Conservation (phyloP, 305 asterid species). For the Fraxinus latifolia region DNA sequence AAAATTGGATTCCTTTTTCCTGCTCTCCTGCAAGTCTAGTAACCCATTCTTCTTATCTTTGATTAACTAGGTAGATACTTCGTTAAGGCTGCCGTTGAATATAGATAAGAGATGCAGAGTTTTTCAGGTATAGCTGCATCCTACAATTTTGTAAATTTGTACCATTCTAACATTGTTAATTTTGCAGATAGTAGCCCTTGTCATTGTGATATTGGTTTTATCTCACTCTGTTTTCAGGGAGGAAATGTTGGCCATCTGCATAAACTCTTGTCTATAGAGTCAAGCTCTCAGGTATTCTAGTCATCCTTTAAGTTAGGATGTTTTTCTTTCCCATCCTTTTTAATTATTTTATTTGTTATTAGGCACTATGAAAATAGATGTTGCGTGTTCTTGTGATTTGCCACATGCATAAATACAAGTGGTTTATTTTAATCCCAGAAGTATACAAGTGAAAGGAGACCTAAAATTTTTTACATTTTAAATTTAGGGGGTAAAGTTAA, state of each 20-base stretch:
- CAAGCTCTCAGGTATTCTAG: conserved; percentile 88
- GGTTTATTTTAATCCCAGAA: neutral
- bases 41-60: conserved; percentile 14
- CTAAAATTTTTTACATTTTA: neutral
- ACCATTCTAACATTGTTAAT: neutral
- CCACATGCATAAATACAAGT: neutral
- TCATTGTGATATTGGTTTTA: conserved; percentile 14
- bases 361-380: conserved; percentile 8
- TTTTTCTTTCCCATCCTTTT: neutral
- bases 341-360: neutral
- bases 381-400: conserved; percentile 15
- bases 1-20: conserved; percentile 4
- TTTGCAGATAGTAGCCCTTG: conserved; percentile 10
- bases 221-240: conserved; percentile 60
- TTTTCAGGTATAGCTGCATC: conserved; percentile 60
- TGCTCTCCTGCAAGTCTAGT: conserved; percentile 7
- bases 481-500: neutral
- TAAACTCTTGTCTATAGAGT: conserved; percentile 71
- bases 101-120: conserved; percentile 59
- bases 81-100: conserved; percentile 63
- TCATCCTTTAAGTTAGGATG: conserved; percentile 8
- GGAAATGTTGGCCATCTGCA: conserved; percentile 98
- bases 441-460: neutral
- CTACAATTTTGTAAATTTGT: conserved; percentile 10
- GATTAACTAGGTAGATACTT: conserved; percentile 65